Base-by-base conservation (phyloP, 2,329 filamentous ascomycete genomes). In the Epichloe typhina region DNA sequence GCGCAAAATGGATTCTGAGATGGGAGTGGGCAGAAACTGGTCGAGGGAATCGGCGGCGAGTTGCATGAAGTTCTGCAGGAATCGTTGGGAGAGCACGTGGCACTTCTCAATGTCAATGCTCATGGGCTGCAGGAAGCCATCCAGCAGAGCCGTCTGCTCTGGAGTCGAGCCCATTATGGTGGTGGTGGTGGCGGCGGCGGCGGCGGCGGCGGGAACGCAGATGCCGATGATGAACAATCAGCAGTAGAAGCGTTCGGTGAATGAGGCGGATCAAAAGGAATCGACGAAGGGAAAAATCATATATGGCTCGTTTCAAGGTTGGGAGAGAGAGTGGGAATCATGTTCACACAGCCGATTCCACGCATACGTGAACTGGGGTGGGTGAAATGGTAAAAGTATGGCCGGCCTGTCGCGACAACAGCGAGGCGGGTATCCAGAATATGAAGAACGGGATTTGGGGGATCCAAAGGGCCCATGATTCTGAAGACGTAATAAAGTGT, bases 21-120 rank as follows among this genome's bases (percentile, higher is more conserved):
- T 79, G 45, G 79, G 79, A 3, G 79, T 82, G 11, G 77, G 70
- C 36, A 83, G 62, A 57, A 82, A 83, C 59, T 82, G 79, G 39
- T 75, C 66, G 21, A 64, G 53, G 1, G 77, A 78, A 37, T 77
- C 64, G 51, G 73, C 71, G 21, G 79, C 75, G 44, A 83, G 66
- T 6, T 65, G 58, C 21, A 61, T 63, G 57, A 79, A 83, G 23
- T 68, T 73, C 12, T 58, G 55, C 48, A 68, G 63, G 42, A 83
- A 70, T 46, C 69, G 69, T 38, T 61, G 64, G 5, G 78, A 73
- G 46, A 83, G 67, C 31, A 61, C 57, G 53, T 73, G 63, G 37
- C 76, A 68, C 46, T 65, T 73, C 2, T 66, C 59, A 23, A 68
- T 57, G 57, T 79, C 70, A 53, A 82, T 66, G 21, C 61, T 62